A percentile compares a stretch with the other conserved stretches of the same genome.
phyloP scores from a whole-genome alignment of 1,139 yeast species.

The Taphrina flavorubra region DNA sequence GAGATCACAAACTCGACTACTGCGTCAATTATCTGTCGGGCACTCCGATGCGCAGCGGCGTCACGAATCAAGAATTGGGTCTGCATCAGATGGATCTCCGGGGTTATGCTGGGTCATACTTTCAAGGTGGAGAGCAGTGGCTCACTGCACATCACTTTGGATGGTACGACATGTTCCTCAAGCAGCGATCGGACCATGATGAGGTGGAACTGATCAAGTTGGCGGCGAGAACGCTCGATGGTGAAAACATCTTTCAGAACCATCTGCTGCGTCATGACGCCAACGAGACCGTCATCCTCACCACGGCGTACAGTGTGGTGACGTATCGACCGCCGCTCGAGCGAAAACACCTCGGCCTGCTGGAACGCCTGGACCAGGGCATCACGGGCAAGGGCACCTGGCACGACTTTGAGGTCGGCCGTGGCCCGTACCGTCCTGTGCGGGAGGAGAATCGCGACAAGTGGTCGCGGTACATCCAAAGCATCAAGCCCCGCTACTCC shows the following conservation, averaged over 20 bases:
- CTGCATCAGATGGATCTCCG: constrained; percentile 12
- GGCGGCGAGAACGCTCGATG: constrained; percentile 12
- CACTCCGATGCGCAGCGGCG: constrained; percentile 11
- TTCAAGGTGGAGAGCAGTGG: constrained; percentile 21
- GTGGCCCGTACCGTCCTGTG: constrained; percentile 15
- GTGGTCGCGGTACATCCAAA: constrained; percentile 5
- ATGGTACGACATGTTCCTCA: constrained; percentile 35
- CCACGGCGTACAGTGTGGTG: constrained; percentile 17
- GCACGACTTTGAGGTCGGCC: constrained; percentile 23
- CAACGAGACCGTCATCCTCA: constrained; percentile 11
- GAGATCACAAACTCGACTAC: constrained; percentile 18
- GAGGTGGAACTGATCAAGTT: constrained; percentile 14
- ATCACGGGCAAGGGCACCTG: constrained; percentile 23
- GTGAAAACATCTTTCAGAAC: constrained; percentile 19
- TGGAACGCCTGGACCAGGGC: constrained; percentile 15
- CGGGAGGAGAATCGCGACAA: constrained; percentile 17
- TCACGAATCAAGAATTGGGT: constrained; percentile 6
- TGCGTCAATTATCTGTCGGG: constrained; percentile 5
- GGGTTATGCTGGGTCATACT: constrained; percentile 11
- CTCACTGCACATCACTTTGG: constrained; percentile 29
- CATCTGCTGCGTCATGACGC: constrained; percentile 3
- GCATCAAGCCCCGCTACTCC: constrained; percentile 7
- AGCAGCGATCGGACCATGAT: constrained; percentile 13
- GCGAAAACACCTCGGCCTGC: constrained; percentile 11
- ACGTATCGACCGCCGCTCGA: constrained; percentile 13